Conservation (phyloP, 306 rosid species). For the Prunus fruticosa region DNA sequence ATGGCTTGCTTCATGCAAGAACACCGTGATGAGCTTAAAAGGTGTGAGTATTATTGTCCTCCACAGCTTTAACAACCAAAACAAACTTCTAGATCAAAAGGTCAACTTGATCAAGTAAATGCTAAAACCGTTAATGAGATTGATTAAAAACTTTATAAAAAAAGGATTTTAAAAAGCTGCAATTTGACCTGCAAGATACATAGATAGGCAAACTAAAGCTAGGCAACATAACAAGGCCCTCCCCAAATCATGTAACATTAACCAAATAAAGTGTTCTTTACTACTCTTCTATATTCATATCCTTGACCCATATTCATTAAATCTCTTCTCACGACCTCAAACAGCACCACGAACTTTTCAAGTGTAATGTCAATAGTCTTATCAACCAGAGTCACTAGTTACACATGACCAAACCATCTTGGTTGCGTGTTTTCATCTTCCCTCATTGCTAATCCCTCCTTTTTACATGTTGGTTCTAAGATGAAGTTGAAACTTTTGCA, state of each 20-base stretch:
- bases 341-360: neutral
- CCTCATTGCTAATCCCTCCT: neutral
- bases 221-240: neutral
- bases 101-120: conserved; percentile 14
- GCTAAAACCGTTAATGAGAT: neutral
- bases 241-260: neutral
- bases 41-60: conserved; percentile 84
- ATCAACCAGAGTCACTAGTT: neutral
- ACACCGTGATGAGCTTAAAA: conserved; percentile 94
- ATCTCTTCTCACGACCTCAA: neutral
- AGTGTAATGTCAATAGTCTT: neutral
- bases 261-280: neutral
- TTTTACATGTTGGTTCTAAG: neutral
- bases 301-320: neutral
- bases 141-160: neutral
- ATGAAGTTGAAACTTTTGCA: neutral
- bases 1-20: conserved; percentile 92
- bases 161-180: no score
- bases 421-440: neutral
- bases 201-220: neutral
- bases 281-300: neutral
- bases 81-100: conserved; percentile 30
- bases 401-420: neutral
- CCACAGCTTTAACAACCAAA: conserved; percentile 67
- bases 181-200: neutral